These are phyloP conservation scores for Leishmania mexicana DNA, from an alignment of 208 protist genomes.

Conservation along the genomic window DNA sequence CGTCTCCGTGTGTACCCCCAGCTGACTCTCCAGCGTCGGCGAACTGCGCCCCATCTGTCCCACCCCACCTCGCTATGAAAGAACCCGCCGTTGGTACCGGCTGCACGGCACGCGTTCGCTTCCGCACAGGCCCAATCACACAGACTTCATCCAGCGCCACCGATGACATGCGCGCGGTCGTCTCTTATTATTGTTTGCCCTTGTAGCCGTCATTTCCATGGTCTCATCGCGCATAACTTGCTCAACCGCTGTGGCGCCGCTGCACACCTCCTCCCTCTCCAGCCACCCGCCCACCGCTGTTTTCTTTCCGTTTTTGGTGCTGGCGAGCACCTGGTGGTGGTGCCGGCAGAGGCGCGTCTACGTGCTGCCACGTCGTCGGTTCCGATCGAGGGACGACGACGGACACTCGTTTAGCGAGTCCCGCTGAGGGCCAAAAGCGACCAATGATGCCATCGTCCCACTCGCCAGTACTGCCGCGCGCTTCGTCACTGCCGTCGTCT, in stretches of 20 bases:
- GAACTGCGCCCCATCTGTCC: not conserved
- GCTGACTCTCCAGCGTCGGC: not conserved
- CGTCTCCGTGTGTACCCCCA: not conserved
- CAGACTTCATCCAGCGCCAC: not conserved
- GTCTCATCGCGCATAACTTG: not conserved
- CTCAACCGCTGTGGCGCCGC: not conserved
- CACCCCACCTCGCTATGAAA: not conserved
- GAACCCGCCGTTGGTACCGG: not conserved
- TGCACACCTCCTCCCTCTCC: not conserved
- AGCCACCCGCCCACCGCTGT: not conserved
- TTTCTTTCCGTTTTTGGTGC: not conserved
- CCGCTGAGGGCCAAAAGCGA: not conserved
- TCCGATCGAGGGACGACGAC: not conserved
- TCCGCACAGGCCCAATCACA: not conserved
- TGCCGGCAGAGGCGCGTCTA: not conserved
- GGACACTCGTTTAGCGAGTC: not conserved
- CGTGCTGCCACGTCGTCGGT: not conserved
- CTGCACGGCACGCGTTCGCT: not conserved
- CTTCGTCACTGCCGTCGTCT: not conserved
- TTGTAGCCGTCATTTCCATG: not conserved
- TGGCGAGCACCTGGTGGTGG: not conserved
- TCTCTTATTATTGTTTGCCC: not conserved
- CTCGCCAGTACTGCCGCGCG: not conserved
- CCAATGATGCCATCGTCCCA: not conserved
- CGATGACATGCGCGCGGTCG: not conserved